Base-by-base conservation (phyloP, 2,329 filamentous ascomycete species). In the Diplodia sapinea region DNA sequence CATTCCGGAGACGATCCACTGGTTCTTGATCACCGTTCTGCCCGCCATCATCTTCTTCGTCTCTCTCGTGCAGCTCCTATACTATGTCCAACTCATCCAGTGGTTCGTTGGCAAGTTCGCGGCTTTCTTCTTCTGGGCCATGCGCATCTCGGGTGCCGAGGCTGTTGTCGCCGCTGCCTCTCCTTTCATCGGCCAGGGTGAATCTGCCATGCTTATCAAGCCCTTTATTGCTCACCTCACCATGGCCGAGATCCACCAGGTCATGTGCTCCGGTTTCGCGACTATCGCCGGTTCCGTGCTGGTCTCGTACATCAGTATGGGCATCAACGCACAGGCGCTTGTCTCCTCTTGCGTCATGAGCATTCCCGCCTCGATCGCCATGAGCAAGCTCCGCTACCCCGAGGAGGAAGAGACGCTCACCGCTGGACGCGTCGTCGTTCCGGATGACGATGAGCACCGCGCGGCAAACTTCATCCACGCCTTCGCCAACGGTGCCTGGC, bases 31-130 rank as follows among this genome's bases (percentile, higher is more conserved):
- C 61, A 82, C 85, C 61, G 93, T 96, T 70, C 85, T 96, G n/a
- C 93, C 94, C 0, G 89, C 94, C 73, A 96, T 97, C 80, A 92
- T 97, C 82, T 97, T 97, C 87, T 97, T 97, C 87, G 91, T 97
- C 68, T 88, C 93, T 1, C 84, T 97, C n/a, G 92, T 96, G 31
- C 91, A 96, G 79, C 87, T 97, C 47, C 80, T 96, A 52, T 96
- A 92, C 82, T 91, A 94, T 82, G 84, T 89, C 73, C 91, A 91
- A 2, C 84, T 93, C 70, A 82, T 97, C 65, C 93, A 96, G 80
- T 97, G 94, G 93, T 92, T 94, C 80, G 88, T 97, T 75, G 83
- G 85, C 72, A 97, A 97, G 80, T 92, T 95, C 73, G 93, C 94
- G 69, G 86, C 87, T 63, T 93, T 97, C 80, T 96, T 97, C 85